A percentile compares a stretch with the other conserved stretches of the same genome.
phyloP scores from a whole-genome alignment of 768 basidiomycete species.

The Mrakia frigida region DNA sequence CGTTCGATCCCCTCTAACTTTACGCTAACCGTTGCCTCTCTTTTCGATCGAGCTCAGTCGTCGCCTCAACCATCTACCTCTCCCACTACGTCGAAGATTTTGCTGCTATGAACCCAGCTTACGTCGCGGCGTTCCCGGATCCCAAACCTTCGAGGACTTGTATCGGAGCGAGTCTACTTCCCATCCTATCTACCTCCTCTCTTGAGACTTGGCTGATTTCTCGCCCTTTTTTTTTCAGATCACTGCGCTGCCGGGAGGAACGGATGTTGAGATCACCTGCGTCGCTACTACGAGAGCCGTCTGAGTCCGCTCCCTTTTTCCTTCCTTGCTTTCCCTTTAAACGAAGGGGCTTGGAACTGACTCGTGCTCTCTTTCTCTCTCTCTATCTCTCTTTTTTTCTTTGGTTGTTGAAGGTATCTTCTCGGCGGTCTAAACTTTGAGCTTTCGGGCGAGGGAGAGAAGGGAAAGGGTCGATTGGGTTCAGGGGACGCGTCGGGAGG shows the following conservation, averaged over 20 bases:
- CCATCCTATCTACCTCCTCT: neutral
- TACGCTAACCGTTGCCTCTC: too few species aligned
- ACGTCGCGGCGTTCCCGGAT: slow-evolving; percentile 20
- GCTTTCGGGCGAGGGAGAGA: too few species aligned
- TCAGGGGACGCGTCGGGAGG: too few species aligned
- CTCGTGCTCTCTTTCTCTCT: too few species aligned
- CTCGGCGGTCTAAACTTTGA: neutral
- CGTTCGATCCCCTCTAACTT: too few species aligned
- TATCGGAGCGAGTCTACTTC: slow-evolving; percentile 14
- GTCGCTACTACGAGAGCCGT: slow-evolving; percentile 18
- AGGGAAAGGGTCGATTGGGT: too few species aligned
- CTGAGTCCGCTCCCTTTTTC: slow-evolving; percentile 21
- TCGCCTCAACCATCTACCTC: slow-evolving; percentile 24
- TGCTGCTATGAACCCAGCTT: slow-evolving; percentile 24
- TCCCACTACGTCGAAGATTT: slow-evolving; percentile 20
- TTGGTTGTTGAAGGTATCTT: too few species aligned
- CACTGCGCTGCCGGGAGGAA: slow-evolving; percentile 16
- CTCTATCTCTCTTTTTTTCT: too few species aligned
- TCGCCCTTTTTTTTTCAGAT: slow-evolving; percentile 5
- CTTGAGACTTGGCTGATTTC: neutral
- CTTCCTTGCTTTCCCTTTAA: neutral
- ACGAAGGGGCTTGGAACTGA: neutral
- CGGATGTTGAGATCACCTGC: slow-evolving; percentile 31
- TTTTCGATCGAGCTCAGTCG: neutral
- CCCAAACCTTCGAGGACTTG: slow-evolving; percentile 17